Evolutionary conservation across 164 flowering plant genomes (phyloP).

Genomic region (Tetracentron sinense): DNA sequence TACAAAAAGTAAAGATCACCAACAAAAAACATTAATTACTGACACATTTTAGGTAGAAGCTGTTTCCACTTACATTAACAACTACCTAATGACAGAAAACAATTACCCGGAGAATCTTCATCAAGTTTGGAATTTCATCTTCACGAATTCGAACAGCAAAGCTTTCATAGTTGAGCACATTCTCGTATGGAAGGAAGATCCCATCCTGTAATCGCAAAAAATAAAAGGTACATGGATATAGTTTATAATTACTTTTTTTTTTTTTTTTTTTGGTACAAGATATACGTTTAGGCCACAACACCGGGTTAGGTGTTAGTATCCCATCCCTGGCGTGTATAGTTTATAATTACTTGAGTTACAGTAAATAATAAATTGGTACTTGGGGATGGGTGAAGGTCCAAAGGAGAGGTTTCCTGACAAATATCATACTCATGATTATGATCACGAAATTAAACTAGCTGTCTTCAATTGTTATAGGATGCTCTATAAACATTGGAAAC

Average conservation of each 20-base stretch:
- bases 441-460: not conserved
- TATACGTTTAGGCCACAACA: too few relatives aligned
- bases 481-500: too few relatives aligned
- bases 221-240: too few relatives aligned
- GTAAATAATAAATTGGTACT: not conserved
- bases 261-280: too few relatives aligned
- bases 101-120: slow-evolving; percentile 75
- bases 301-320: too few relatives aligned
- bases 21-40: not conserved
- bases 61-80: not conserved
- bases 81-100: not conserved
- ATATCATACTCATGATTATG: not conserved
- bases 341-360: not conserved
- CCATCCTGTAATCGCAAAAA: slow-evolving; percentile 61
- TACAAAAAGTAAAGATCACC: slow-evolving; percentile 16
- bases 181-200: slow-evolving; percentile 87
- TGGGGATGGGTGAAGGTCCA: not conserved
- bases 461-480: not conserved
- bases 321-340: not conserved
- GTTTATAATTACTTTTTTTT: too few relatives aligned
- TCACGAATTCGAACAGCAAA: slow-evolving; percentile 84
- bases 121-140: slow-evolving; percentile 85
- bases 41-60: not conserved
- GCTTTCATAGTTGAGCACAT: slow-evolving; percentile 84
- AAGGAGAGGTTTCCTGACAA: not conserved